These are phyloP conservation scores for Fusarium nelsonii DNA, from an alignment of 2,329 filamentous ascomycete species.

Conservation along the genomic window DNA sequence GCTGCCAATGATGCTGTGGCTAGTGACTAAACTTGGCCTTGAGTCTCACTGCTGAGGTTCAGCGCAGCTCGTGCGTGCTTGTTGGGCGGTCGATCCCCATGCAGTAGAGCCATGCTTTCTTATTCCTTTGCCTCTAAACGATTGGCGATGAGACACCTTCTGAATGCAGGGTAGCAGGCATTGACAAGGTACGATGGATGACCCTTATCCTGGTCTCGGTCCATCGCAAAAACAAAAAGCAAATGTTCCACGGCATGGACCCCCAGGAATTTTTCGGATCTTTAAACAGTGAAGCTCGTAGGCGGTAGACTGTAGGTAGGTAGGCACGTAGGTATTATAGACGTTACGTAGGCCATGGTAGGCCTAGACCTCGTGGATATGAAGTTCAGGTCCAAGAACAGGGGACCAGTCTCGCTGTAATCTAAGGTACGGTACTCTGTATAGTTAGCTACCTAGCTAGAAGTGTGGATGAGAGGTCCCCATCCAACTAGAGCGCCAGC, in stretches of 20 bases:
- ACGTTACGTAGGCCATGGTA: constrained; percentile 36
- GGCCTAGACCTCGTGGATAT: constrained; percentile 31
- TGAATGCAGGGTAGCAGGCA: constrained; percentile 37
- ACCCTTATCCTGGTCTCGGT: constrained; percentile 29
- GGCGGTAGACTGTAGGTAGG: constrained; percentile 20
- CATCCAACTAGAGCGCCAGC: constrained; percentile 32
- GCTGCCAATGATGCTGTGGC: constrained; percentile 44
- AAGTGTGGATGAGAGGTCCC: constrained; percentile 17
- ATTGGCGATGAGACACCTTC: constrained; percentile 31
- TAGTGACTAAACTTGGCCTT: constrained; percentile 6
- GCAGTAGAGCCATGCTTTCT: constrained; percentile 36
- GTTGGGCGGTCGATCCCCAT: constrained; percentile 43
- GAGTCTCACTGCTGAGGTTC: constrained; percentile 1
- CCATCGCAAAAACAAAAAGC: constrained; percentile 7
- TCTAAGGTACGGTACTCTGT: neutral
- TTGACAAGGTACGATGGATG: constrained; percentile 12
- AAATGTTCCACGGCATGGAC: constrained; percentile 29
- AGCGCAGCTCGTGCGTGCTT: constrained; percentile 41
- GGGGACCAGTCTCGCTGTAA: neutral
- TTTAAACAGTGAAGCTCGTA: constrained; percentile 13
- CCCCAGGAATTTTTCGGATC: constrained; percentile 31
- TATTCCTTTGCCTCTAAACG: constrained; percentile 25
- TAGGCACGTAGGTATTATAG: neutral
- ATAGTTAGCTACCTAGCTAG: neutral
- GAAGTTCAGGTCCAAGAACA: constrained; percentile 11